A percentile compares a stretch with the other conserved stretches of the same genome.
Conservation (phyloP, 768 basidiomycete genomes). For the Terana coerulea region DNA sequence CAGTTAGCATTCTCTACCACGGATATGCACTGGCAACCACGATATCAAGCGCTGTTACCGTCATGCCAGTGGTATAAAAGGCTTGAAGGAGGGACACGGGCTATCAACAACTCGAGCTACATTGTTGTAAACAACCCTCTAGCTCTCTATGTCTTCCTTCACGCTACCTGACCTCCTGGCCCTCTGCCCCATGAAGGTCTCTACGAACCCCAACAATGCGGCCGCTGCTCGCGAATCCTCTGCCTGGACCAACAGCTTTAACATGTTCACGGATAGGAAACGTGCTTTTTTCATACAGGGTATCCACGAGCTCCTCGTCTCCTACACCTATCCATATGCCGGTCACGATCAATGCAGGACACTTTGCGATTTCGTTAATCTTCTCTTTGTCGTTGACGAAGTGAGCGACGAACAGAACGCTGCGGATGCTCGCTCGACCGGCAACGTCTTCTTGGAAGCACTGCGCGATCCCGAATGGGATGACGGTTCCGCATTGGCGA, state of each 20-base stretch:
- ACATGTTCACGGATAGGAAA: slow-evolving; percentile 57
- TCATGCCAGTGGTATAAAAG: no score
- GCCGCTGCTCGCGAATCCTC: slow-evolving; percentile 55
- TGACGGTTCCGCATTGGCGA: slow-evolving; percentile 52
- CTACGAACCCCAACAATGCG: slow-evolving; percentile 55
- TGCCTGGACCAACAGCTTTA: slow-evolving; percentile 62
- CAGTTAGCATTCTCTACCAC: no score
- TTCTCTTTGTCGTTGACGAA: slow-evolving; percentile 61
- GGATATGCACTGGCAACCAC: no score
- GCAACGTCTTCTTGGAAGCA: slow-evolving; percentile 51
- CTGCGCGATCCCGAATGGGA: slow-evolving; percentile 53
- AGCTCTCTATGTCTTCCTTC: slow-evolving; percentile 32
- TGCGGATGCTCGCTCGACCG: slow-evolving; percentile 50
- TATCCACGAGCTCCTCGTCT: slow-evolving; percentile 59
- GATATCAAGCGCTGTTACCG: no score
- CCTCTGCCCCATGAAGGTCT: slow-evolving; percentile 43
- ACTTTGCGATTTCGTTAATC: slow-evolving; percentile 54
- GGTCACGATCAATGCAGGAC: slow-evolving; percentile 57
- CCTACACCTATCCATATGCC: slow-evolving; percentile 59
- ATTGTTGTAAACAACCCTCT: no score
- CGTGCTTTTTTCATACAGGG: slow-evolving; percentile 61
- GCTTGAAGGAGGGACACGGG: no score
- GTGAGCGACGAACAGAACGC: slow-evolving; percentile 66
- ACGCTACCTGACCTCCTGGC: slow-evolving; percentile 54
- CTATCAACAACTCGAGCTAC: no score